phyloP scores from a whole-genome alignment of 306 rosid genomes.

The Adenanthera pavonina region DNA sequence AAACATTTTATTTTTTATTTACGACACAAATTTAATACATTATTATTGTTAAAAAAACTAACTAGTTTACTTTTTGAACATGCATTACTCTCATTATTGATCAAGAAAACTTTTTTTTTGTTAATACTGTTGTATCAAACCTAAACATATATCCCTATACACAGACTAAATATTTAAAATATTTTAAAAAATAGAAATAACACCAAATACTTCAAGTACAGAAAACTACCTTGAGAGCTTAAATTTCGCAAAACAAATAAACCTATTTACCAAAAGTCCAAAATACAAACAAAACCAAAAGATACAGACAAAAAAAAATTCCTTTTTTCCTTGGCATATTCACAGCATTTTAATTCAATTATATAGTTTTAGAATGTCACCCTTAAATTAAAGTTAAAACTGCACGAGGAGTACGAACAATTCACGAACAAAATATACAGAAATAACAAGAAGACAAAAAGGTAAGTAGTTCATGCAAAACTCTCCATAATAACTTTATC shows the following conservation, averaged over 20 bases:
- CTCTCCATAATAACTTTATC: not conserved
- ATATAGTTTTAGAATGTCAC: not conserved
- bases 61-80: no score
- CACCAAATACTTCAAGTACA: no score
- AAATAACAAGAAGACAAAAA: not conserved
- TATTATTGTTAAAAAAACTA: no score
- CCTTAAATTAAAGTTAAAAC: not conserved
- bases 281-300: no score
- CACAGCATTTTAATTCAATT: not conserved
- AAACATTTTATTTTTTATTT: no score
- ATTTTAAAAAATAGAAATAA: not conserved
- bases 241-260: not conserved
- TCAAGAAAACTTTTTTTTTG: not conserved
- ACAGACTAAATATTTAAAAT: no score
- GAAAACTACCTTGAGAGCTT: no score
- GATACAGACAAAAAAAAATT: no score
- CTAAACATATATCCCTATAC: no score
- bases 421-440: not conserved
- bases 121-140: no score
- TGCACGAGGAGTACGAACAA: not conserved
- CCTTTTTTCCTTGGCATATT: not conserved
- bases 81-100: not conserved
- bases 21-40: no score
- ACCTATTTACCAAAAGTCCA: not conserved
- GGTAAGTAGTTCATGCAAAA: not conserved